Base-by-base conservation (phyloP, 768 basidiomycete species). In the Stropharia rugosoannulata region DNA sequence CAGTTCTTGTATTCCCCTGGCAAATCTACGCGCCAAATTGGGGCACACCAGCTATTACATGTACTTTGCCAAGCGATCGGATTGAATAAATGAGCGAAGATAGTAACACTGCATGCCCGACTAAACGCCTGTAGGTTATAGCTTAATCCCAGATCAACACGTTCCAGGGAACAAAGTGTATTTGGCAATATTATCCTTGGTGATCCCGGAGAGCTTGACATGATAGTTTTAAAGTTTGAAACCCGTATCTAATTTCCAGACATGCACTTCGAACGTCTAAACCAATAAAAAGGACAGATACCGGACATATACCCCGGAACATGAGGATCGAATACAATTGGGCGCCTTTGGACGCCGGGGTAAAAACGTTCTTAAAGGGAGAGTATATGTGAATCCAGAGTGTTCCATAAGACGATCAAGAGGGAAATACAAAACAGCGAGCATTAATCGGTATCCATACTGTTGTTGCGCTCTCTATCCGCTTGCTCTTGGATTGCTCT, bases 401-500 rank as follows among this genome's bases (percentile, higher is more conserved):
- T 7, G 29, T 32, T 32, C 29, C 29, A 32, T 32, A 32, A 32
- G 32, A 13, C 25, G 11, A 22, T 6, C 36, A 25, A 29, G 15
- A 25, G 36, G 38, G 47, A 4, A 39, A 27, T 29, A 45, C n/a
- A 2, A 52, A 36, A 49, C 15, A 29, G 8, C 4, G 19, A 9
- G 43, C 32, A 45, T 59, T 46, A 64, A 58, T 68, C 66, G 7
- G 92, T 92, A 63, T 94, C 88, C 92, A 95, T 95, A 22, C 71
- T 75, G 63, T 90, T 86, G 25, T 74, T 59, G 29, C 57, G 51
- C 49, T 82, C 81, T 52, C 79, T 75, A 54, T 81, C 75, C 11
- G 86, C 89, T 67, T 95, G 86, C 58, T 89, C 90, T 56, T 81
- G 83, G 27, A 96, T 79, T 2, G 90, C 93, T 38, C 85, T 79